Evolutionary conservation across 805 yeast species (phyloP), one percentile per base, ranked within the genome.

Genomic region (Sugiyamaella boreocaroliniensis): DNA sequence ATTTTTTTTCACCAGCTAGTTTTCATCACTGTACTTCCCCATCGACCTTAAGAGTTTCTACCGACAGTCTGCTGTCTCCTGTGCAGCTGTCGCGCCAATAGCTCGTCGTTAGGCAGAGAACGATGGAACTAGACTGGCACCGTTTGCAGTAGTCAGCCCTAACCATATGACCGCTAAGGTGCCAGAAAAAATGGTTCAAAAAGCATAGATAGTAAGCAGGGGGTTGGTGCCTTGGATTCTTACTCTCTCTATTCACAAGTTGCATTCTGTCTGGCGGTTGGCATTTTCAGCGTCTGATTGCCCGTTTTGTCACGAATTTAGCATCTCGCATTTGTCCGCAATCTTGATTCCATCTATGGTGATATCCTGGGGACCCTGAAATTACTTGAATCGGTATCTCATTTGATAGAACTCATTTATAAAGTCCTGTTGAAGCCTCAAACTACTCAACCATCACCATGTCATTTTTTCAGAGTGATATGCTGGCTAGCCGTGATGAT

Each of bases 91-190:
- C 26, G 6, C 6, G 6, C 26, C 26, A 22, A 22, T 22, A n/a
- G 26, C 26, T 6, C 26, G 26, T 22, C 26, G 3, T 22, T 22
- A 22, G 26, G 26, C 26, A 22, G 26, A 3, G 3, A 22, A 22
- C 26, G 26, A 6, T 22, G 26, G 6, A 22, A 22, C 6, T 22
- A 22, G n/a, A 32, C 8, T 9, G 37, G n/a, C 8, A 9, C 48
- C 46, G 34, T 5, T n/a, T 43, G 8, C 9, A n/a, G 29, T 7
- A 20, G 6, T 2, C 7, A 14, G 14, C 48, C 48, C 48, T 45
- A 26, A 29, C 48, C 48, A 14, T 10, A 45, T 45, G 32, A 45
- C 48, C 48, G 32, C 48, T 45, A 45, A 45, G 48, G 48, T 45
- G 32, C 29, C 6, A 29, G 26, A 22, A 32, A 32, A 45, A 45